Base-by-base conservation (phyloP, 352 stramenopile genomes). In the Globisporangium alternatum region DNA sequence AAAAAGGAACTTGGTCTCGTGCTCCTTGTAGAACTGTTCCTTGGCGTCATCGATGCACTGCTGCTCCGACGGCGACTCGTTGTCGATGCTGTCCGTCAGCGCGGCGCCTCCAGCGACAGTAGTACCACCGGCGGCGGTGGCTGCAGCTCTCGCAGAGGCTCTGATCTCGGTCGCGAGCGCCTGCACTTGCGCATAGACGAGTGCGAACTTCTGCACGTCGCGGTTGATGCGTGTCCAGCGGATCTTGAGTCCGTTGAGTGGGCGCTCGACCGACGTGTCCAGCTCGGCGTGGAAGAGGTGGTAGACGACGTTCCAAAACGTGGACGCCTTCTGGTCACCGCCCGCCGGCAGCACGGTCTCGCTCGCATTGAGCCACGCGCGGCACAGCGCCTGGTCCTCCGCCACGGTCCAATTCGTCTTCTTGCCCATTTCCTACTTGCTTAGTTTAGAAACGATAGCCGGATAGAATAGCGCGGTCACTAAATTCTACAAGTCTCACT, bases 141-240 rank as follows among this genome's bases (percentile, higher is more conserved):
- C 39, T 51, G 56, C n/a, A 30, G 43, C 31, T 19, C 30, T 30
- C 39, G 33, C 13, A 8, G 60, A n/a, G 47, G 33, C 51, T 21
- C 51, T 53, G 3, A 65, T 35, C 28, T 56, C 59, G 49, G 56
- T 44, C 7, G 55, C 41, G 10, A 52, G 41, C 8, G 56, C 57
- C 30, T 88, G 74, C 21, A 86, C 64, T 35, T 76, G 68, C 52
- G 71, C 72, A 45, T 78, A 81, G 15, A 78, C 76, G 41, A 72
- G 45, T 12, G 81, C 78, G 56, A 93, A 93, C 67, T 80, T 83
- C 65, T 91, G 81, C 44, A 86, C 84, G 62, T 93, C 83, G 59
- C 79, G 79, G 53, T 93, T 91, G 66, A 93, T 89, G 59, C 83
- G 83, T 43, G 80, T 90, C 81, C 81, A 93, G 56, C 83, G 80